Conservation (phyloP, 2,329 filamentous ascomycete species). For the Sphaceloma murrayae region DNA sequence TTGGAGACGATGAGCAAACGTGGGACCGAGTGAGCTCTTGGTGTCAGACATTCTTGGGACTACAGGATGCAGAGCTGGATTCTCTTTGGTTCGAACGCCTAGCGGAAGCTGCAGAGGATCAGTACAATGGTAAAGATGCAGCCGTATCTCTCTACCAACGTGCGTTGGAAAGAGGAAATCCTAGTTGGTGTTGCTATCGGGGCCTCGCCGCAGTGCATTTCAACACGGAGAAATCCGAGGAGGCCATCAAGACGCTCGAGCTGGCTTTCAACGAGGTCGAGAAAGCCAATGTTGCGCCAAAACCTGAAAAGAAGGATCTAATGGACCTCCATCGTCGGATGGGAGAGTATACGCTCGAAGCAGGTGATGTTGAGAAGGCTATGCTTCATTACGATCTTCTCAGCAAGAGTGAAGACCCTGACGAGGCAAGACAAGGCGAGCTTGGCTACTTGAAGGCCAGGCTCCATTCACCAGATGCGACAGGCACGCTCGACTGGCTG, state of each 20-base stretch:
- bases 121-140: neutral
- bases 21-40: neutral
- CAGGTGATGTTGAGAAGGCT: neutral
- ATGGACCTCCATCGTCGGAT: neutral
- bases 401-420: neutral
- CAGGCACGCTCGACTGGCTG: neutral
- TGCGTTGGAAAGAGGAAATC: neutral
- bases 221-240: neutral
- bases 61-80: neutral
- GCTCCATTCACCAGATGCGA: neutral
- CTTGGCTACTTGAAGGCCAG: neutral
- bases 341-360: neutral
- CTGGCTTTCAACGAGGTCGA: neutral
- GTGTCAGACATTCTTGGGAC: neutral
- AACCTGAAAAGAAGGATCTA: neutral
- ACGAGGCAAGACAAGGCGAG: neutral
- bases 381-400: neutral
- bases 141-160: neutral
- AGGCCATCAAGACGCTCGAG: neutral
- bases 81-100: neutral
- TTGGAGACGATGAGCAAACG: neutral
- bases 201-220: neutral
- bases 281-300: neutral
- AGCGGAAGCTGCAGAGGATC: neutral
- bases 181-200: neutral